Evolutionary conservation across 306 rosid genomes (phyloP).

Genomic region (Mimosa pudica): DNA sequence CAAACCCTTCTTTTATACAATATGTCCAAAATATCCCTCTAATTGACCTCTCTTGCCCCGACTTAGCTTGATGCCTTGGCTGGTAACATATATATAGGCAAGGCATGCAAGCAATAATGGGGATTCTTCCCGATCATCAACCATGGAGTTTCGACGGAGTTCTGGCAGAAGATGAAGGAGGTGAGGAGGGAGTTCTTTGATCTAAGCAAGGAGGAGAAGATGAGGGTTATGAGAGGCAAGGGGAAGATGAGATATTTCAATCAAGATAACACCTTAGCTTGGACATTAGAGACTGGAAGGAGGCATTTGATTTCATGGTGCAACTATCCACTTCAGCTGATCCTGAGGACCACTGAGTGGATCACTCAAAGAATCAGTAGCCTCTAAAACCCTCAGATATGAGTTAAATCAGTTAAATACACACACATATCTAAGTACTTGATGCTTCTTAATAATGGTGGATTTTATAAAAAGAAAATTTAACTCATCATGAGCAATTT

Average conservation of each 20-base stretch:
- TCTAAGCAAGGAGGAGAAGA: not conserved
- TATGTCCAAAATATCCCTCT: conserved; percentile 49
- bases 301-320: conserved; percentile 47
- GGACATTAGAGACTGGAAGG: conserved; percentile 69
- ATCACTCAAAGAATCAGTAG: conserved; percentile 53
- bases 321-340: conserved; percentile 38
- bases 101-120: conserved; percentile 45
- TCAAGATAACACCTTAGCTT: conserved; percentile 51
- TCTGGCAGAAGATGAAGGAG: not conserved
- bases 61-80: too few species aligned
- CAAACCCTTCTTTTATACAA: conserved; percentile 36
- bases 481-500: too few species aligned
- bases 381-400: conserved; percentile 49
- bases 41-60: conserved; percentile 54
- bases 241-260: conserved; percentile 42
- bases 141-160: not conserved
- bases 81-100: too few species aligned
- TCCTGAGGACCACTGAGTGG: not conserved
- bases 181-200: not conserved
- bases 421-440: too few species aligned
- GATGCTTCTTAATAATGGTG: too few species aligned
- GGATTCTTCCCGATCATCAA: conserved; percentile 39
- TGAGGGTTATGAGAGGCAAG: not conserved
- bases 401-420: too few species aligned
- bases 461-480: too few species aligned